Evolutionary conservation across 108 stramenopile genomes (phyloP), one percentile per base, ranked within the genome.

Genomic region (Pseudonitzschia delicatissima): DNA sequence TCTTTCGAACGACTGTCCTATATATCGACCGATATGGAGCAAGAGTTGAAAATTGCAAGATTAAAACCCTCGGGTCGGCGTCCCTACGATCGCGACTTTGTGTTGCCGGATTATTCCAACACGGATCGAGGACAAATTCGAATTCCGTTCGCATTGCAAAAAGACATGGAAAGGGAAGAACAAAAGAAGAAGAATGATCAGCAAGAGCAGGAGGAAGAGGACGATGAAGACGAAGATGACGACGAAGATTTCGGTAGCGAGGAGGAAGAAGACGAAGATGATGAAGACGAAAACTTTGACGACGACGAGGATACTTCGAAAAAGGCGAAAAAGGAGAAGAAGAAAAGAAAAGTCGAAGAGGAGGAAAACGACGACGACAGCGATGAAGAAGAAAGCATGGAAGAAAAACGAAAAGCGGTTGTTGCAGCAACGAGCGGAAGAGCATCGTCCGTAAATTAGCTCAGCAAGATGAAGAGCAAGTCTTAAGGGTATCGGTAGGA

Each of bases 101-200:
- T 96, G 17, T 68, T 98, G 35, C 97, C 97, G 0, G 93, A 98
- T 58, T 95, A 86, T 69, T 88, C 93, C 58, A 86, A 62, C 23
- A 87, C 82, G 5, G 71, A 85, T 67, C 29, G 71, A 33, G 94
- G 96, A 18, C 45, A 66, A n/a, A 72, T 88, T 7, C 70, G 73
- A 65, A 44, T 93, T 29, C 85, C 92, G 17, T 62, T 58, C 21
- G 74, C 77, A 4, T 63, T 90, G 51, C 77, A 82, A 48, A 26
- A 64, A 31, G 74, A 71, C 36, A 50, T 66, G 47, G 77, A 87
- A 72, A 58, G 66, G 26, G 71, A 79, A 63, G 74, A 69, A 55
- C 61, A 77, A 35, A 52, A 67, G 48, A 45, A 39, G 39, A 20
- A 73, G n/a, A 70, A 74, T 40, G 63, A 65, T 9, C 45, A 82